Conservation (phyloP, 2,329 filamentous ascomycete species). For the Fusarium sp. region DNA sequence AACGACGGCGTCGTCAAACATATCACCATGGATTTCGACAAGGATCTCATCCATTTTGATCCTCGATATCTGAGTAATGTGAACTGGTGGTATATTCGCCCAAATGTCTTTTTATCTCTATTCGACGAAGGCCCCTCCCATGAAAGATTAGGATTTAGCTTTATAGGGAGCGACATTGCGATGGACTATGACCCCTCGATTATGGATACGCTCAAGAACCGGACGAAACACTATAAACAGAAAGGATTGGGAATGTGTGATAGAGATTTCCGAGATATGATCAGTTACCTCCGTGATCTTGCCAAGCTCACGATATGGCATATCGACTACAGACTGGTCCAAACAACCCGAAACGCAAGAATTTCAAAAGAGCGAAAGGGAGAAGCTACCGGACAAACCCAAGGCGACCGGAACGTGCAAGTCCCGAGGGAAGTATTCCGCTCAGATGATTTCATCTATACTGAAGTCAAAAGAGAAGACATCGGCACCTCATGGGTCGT, state of each 20-base stretch:
- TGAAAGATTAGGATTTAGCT: neutral
- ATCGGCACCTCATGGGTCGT: neutral
- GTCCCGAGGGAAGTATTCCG: neutral
- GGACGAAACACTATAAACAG: neutral
- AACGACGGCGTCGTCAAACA: neutral
- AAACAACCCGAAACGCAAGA: neutral
- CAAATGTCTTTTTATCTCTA: neutral
- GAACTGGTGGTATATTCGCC: neutral
- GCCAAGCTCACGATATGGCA: slow-evolving; percentile 14
- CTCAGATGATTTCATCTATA: neutral
- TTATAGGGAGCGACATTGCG: slow-evolving; percentile 18
- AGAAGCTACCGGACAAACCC: too few relatives aligned
- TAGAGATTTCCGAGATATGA: neutral
- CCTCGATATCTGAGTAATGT: neutral
- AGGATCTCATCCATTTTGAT: slow-evolving; percentile 17
- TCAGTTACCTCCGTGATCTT: neutral
- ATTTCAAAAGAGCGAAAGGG: fast-evolving
- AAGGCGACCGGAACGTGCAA: fast-evolving
- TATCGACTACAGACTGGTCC: slow-evolving; percentile 11
- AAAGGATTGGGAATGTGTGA: neutral
- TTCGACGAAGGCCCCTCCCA: neutral
- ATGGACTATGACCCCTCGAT: slow-evolving; percentile 23
- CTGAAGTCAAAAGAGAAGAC: slow-evolving; percentile 15
- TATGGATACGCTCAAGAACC: neutral
- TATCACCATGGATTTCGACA: slow-evolving; percentile 13